phyloP scores from a whole-genome alignment of 352 stramenopile species.

The Phytophthora hybrid region DNA sequence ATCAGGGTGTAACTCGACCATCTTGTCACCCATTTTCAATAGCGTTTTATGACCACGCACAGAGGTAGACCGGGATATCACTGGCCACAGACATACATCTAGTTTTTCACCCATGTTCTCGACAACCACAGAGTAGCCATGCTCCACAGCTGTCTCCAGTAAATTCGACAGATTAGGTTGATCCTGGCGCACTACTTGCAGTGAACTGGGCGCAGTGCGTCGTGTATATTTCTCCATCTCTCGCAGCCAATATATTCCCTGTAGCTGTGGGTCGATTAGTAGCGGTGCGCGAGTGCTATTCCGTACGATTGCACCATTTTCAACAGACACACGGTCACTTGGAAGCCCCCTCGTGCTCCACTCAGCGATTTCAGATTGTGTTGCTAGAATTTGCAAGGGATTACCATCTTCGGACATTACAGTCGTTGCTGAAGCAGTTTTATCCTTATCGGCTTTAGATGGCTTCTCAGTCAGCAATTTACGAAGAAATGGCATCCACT shows the following conservation, averaged over 20 bases:
- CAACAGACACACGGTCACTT: constrained; percentile 89
- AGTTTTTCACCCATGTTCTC: constrained; percentile 92
- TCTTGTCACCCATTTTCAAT: constrained; percentile 88
- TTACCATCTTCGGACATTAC: constrained; percentile 49
- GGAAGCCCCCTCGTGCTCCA: constrained; percentile 90
- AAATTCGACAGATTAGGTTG: constrained; percentile 78
- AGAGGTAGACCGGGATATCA: constrained; percentile 80
- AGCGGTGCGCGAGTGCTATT: constrained; percentile 87
- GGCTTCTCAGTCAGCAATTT: constrained; percentile 48
- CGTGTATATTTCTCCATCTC: constrained; percentile 81
- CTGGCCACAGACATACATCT: constrained; percentile 87
- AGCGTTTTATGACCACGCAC: constrained; percentile 78
- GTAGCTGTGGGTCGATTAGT: constrained; percentile 92
- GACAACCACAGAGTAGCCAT: constrained; percentile 82
- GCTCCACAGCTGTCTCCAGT: constrained; percentile 84
- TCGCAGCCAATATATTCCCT: constrained; percentile 90
- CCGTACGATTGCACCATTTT: constrained; percentile 92
- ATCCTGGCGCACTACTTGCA: constrained; percentile 88
- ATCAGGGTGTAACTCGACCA: constrained; percentile 81
- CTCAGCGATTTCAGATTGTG: constrained; percentile 80
- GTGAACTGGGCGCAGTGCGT: constrained; percentile 42
- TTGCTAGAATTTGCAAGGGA: constrained; percentile 77
- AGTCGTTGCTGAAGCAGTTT: constrained; percentile 4
- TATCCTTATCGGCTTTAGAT: constrained; percentile 30
- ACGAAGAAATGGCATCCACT: constrained; percentile 91